A percentile compares a stretch with the other conserved stretches of the same genome.
Evolutionary conservation across 176 grass and related monocot species (phyloP).

Genomic region (Coix lacrymajobi): DNA sequence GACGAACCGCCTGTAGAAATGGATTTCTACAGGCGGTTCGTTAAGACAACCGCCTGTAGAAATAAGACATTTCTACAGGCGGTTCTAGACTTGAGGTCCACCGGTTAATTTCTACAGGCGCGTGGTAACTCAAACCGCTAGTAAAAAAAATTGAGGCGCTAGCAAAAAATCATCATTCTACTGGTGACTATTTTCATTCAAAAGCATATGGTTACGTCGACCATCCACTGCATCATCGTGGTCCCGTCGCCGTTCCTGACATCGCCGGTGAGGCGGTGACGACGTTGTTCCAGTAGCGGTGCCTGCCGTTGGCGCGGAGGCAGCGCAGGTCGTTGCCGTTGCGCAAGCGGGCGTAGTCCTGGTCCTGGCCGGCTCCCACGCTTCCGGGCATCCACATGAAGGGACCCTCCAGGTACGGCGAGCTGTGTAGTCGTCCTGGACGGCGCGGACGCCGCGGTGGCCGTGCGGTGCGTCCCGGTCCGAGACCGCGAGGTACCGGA

Average conservation of each 20-base stretch:
- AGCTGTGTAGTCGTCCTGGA: background rate
- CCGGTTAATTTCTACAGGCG: too few species aligned
- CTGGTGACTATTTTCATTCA: too few species aligned
- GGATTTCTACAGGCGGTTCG: too few species aligned
- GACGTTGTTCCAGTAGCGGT: background rate
- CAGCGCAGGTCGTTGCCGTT: background rate
- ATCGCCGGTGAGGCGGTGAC: constrained; percentile 4
- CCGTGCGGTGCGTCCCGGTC: background rate
- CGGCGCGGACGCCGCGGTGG: background rate
- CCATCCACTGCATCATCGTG: background rate
- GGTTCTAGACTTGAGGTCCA: too few species aligned
- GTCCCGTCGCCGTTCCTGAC: background rate
- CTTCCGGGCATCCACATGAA: background rate
- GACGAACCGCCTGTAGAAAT: too few species aligned
- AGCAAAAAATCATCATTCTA: too few species aligned
- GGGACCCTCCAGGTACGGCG: background rate
- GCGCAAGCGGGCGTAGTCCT: background rate
- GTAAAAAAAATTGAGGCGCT: too few species aligned
- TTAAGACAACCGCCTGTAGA: too few species aligned
- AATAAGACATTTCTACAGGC: too few species aligned
- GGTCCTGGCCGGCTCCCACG: background rate
- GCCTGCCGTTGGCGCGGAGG: constrained; percentile 13
- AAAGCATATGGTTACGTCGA: background rate
- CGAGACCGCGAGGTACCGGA: constrained; percentile 18
- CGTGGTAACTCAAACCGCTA: too few species aligned